Percentiles rank a stretch among this genome's conserved stretches.
These are phyloP conservation scores for Penicillium coprophilum DNA, from an alignment of 495 filamentous ascomycete species.

Conservation along the genomic window DNA sequence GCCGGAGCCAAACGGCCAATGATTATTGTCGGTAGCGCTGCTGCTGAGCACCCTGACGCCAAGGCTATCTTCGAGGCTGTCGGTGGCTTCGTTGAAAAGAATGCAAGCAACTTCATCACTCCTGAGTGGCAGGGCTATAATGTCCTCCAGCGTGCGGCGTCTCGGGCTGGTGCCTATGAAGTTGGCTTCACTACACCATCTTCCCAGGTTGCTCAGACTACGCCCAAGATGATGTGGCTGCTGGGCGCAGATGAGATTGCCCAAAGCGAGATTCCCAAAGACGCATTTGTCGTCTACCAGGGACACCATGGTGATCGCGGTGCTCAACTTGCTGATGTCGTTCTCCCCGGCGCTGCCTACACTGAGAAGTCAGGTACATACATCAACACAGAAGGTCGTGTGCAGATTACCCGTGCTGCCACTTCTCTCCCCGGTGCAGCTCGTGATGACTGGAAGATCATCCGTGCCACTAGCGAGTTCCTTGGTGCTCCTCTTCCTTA, in stretches of 20 bases:
- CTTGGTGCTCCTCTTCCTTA: slow-evolving; percentile 86
- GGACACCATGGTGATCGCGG: slow-evolving; percentile 95
- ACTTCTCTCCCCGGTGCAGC: slow-evolving; percentile 83
- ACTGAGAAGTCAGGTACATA: slow-evolving; percentile 97
- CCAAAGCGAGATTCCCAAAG: slow-evolving; percentile 79
- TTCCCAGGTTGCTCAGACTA: slow-evolving; percentile 70
- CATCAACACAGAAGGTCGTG: slow-evolving; percentile 94
- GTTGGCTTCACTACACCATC: slow-evolving; percentile 89
- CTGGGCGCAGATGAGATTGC: slow-evolving; percentile 90
- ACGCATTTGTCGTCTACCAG: slow-evolving; percentile 96
- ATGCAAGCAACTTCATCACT: slow-evolving; percentile 80
- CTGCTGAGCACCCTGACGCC: slow-evolving; percentile 83
- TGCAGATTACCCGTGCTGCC: slow-evolving; percentile 87
- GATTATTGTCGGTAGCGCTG: slow-evolving; percentile 91
- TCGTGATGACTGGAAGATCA: slow-evolving; percentile 97
- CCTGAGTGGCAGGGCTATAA: slow-evolving; percentile 97
- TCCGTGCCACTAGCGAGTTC: slow-evolving; percentile 87
- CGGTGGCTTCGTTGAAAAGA: slow-evolving; percentile 87
- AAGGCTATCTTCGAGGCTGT: slow-evolving; percentile 91
- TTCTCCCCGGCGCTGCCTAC: slow-evolving; percentile 91
- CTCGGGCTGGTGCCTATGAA: slow-evolving; percentile 88
- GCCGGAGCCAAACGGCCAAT: slow-evolving; percentile 84
- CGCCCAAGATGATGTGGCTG: slow-evolving; percentile 94
- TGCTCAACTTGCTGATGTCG: slow-evolving; percentile 87
- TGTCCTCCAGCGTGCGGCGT: slow-evolving; percentile 88